Conservation (phyloP, 805 yeast species). For the Hanseniaspora lachancei region DNA sequence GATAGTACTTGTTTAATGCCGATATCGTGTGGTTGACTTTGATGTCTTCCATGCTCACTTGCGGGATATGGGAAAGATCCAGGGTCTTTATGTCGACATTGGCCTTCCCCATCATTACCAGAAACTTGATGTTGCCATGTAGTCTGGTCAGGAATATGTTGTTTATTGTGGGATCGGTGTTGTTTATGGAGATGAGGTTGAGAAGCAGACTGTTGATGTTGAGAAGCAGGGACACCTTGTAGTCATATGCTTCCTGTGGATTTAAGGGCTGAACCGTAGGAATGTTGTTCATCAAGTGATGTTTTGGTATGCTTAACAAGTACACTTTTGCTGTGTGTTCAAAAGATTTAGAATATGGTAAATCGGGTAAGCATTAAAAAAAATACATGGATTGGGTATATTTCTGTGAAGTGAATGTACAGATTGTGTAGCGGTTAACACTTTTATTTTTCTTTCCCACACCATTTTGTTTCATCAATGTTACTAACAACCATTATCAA, state of each 20-base stretch:
- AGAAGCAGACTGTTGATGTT: conserved; percentile 26
- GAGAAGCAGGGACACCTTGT: conserved; percentile 25
- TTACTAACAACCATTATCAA: too few species aligned
- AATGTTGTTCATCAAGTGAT: not conserved
- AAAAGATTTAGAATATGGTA: too few species aligned
- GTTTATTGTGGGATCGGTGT: conserved; percentile 16
- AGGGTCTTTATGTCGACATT: not conserved
- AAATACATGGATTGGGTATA: too few species aligned
- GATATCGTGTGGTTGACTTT: conserved; percentile 20
- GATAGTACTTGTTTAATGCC: not conserved
- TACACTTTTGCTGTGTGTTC: too few species aligned
- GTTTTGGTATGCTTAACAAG: conserved; percentile 11
- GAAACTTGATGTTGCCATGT: conserved; percentile 8
- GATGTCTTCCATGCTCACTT: conserved; percentile 30
- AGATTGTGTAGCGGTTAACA: too few species aligned
- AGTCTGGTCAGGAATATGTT: conserved; percentile 1
- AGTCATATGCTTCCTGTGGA: conserved; percentile 23
- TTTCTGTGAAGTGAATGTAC: too few species aligned
- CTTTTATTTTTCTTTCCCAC: too few species aligned
- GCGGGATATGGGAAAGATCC: not conserved
- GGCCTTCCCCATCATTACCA: not conserved
- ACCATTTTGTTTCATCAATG: too few species aligned
- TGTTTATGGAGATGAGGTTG: conserved; percentile 21
- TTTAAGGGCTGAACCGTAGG: conserved; percentile 10
- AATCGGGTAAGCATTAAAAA: too few species aligned